Base-by-base conservation (phyloP, 2,329 filamentous ascomycete genomes). In the Sporothrix dimorphospora region DNA sequence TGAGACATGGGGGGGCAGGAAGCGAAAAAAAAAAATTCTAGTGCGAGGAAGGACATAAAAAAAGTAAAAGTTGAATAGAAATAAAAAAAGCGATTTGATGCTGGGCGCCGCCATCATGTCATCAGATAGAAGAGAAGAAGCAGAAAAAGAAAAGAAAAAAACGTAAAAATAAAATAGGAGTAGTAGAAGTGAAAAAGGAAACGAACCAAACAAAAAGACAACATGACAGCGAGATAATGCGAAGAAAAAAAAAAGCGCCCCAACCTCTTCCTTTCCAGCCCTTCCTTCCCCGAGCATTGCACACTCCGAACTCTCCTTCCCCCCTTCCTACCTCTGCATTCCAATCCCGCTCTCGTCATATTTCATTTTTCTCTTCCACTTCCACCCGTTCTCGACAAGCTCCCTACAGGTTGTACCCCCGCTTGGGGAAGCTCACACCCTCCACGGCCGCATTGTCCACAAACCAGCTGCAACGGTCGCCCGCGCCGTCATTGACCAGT, bases 401-500 rank as follows among this genome's bases (percentile, higher is more conserved):
- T 42, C n/a, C 65, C 76, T 76, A 88, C 78, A 89, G 79, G 74
- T 78, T 81, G 77, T 87, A 88, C 24, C 92, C 90, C 76, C 92
- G 90, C 79, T 92, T 87, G 30, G 94, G 93, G 79, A 93, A 98
- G 73, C 86, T 85, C 14, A 99, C 93, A 4, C 93, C 94, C 78
- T 97, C 91, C 14, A 97, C 90, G 63, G 96, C 95, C 4, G 92
- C 85, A 78, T 90, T 87, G 80, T 98, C 96, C 57, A 94, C 94
- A 80, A 99, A 98, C 96, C 96, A 99, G 83, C 90, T 96, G 79
- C 94, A 94, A 78, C 94, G 91, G 75, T 97, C 94, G 59, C 92
- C 93, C 3, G 89, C 91, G 55, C 88, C 89, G 77, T 92, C 89
- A 81, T 99, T 99, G 78, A 99, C 91, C 75, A 98, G 85, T 0